Evolutionary conservation across 108 stramenopile genomes (phyloP).

Genomic region (Thalassiosira profunda): DNA sequence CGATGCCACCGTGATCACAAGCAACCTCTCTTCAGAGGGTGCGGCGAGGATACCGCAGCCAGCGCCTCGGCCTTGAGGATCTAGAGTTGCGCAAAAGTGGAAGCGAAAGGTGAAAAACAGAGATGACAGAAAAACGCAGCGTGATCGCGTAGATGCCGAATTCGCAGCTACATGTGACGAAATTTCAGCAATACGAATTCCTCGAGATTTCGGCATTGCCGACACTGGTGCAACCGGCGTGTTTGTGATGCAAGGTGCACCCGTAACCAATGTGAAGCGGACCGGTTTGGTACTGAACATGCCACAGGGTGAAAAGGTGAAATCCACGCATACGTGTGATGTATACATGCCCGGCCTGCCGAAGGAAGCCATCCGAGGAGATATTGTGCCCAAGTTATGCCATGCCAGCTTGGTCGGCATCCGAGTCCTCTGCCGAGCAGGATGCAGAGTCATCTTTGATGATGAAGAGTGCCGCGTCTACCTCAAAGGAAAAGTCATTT

Average conservation of each 20-base stretch:
- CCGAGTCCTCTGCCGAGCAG: not conserved
- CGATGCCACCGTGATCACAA: too few species aligned
- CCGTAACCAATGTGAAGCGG: not conserved
- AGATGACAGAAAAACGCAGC: too few species aligned
- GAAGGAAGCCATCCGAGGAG: not conserved
- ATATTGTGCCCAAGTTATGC: not conserved
- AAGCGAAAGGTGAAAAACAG: too few species aligned
- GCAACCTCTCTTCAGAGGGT: too few species aligned
- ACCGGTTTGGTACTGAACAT: constrained; percentile 10
- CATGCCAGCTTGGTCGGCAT: not conserved
- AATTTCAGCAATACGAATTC: too few species aligned
- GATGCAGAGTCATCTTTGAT: constrained; percentile 10
- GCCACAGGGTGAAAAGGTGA: not conserved
- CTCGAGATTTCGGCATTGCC: constrained; percentile 1
- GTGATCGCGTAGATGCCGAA: too few species aligned
- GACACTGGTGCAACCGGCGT: constrained; percentile 5
- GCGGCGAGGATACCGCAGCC: too few species aligned
- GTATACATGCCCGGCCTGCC: not conserved
- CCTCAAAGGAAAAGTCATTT: not conserved
- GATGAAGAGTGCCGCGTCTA: constrained; percentile 1
- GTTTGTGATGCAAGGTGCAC: constrained; percentile 11
- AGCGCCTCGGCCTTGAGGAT: too few species aligned
- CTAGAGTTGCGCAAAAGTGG: too few species aligned
- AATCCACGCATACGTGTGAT: constrained; percentile 10
- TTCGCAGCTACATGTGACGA: too few species aligned